Evolutionary conservation across 2,329 filamentous ascomycete genomes (phyloP).

Genomic region (Cordyceps farinosa): DNA sequence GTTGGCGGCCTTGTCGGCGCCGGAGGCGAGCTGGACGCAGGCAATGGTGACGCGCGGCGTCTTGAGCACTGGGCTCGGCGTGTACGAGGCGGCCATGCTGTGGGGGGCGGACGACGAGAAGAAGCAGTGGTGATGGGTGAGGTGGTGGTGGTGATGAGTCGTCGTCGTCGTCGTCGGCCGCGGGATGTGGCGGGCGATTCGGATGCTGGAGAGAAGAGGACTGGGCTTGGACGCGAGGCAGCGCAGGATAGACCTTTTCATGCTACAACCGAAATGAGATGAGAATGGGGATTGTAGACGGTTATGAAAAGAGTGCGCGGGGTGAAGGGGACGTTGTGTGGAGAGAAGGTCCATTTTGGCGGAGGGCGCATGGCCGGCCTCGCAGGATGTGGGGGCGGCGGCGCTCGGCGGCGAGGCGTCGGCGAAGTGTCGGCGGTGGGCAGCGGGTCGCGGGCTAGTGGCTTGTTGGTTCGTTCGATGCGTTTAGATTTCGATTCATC

Average conservation of each 20-base stretch:
- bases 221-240: background rate
- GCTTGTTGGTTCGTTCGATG: no score
- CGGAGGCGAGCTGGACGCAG: conserved; percentile 76
- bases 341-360: background rate
- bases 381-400: background rate
- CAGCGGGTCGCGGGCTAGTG: no score
- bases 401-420: background rate
- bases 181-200: background rate
- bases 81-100: conserved; percentile 15
- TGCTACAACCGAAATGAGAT: background rate
- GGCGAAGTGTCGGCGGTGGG: background rate
- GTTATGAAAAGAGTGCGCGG: no score
- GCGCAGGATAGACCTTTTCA: conserved; percentile 7
- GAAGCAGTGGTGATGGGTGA: background rate
- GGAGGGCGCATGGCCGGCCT: background rate
- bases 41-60: conserved; percentile 70
- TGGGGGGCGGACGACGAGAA: background rate
- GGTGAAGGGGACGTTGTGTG: background rate
- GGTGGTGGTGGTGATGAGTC: background rate
- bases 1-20: conserved; percentile 80
- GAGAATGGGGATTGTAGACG: no score
- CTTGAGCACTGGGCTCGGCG: conserved; percentile 52
- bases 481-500: no score
- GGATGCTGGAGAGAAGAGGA: background rate
- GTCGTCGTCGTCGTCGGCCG: background rate